phyloP scores from a whole-genome alignment of 495 filamentous ascomycete species.

The Cercophora sp. region DNA sequence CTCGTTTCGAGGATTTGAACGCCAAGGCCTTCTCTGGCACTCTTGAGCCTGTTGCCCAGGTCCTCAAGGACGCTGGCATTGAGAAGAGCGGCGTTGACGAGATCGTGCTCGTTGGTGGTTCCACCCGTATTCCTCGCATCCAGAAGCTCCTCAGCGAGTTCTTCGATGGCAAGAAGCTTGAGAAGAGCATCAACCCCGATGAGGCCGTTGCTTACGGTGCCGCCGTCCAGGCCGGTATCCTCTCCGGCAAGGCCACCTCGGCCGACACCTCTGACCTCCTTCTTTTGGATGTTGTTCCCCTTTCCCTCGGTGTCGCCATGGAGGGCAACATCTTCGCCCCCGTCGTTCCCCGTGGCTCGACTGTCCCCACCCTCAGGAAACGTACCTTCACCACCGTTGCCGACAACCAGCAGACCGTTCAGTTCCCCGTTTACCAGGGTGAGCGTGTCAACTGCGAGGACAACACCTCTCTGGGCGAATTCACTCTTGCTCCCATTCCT shows the following conservation, averaged over 20 bases:
- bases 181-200: constrained; percentile 99
- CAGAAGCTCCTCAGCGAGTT: constrained; percentile 98
- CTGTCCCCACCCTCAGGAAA: constrained; percentile 94
- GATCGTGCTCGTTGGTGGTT: constrained; percentile 97
- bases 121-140: constrained; percentile 98
- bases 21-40: constrained; percentile 94
- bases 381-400: constrained; percentile 94
- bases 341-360: constrained; percentile 87
- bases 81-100: constrained; percentile 95
- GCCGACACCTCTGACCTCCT: constrained; percentile 95
- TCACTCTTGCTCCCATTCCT: constrained; percentile 94
- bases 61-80: constrained; percentile 91
- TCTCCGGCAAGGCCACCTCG: constrained; percentile 93
- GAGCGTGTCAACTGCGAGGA: constrained; percentile 99
- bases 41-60: constrained; percentile 97
- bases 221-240: constrained; percentile 96
- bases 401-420: constrained; percentile 93
- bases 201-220: constrained; percentile 99
- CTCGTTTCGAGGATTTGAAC: constrained; percentile 98
- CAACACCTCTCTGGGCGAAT: constrained; percentile 98
- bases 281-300: constrained; percentile 92
- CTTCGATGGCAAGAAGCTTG: constrained; percentile 98
- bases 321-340: constrained; percentile 99
- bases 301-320: constrained; percentile 99
- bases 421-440: constrained; percentile 97